Percentiles rank a stretch among this genome's conserved stretches.
These are phyloP conservation scores for Syncephalastrum contaminatum DNA, from an alignment of 371 early-diverging fungal species.

Conservation along the genomic window DNA sequence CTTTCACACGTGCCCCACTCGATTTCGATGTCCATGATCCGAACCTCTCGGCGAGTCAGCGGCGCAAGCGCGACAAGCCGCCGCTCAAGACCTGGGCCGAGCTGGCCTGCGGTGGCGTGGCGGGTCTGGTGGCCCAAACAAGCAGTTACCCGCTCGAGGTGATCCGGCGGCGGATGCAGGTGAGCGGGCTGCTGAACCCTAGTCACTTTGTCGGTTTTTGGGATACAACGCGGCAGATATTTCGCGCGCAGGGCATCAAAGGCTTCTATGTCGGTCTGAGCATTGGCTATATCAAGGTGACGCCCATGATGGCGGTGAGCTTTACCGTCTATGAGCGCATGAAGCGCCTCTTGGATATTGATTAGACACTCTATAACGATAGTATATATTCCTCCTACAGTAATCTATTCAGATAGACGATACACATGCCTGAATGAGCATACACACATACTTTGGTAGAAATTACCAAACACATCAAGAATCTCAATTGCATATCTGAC, in stretches of 20 bases:
- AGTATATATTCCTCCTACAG: not conserved
- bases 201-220: slow-evolving; percentile 48
- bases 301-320: slow-evolving; percentile 86
- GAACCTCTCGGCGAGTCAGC: slow-evolving; percentile 29
- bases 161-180: slow-evolving; percentile 88
- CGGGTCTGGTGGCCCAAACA: slow-evolving; percentile 88
- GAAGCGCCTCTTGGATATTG: slow-evolving; percentile 62
- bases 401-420: too few species aligned
- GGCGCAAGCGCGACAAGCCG: slow-evolving; percentile 22
- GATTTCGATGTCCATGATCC: slow-evolving; percentile 22
- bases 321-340: slow-evolving; percentile 82
- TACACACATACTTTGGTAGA: too few species aligned
- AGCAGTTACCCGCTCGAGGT: slow-evolving; percentile 87
- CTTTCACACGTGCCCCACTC: slow-evolving; percentile 27
- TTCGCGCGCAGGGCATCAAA: slow-evolving; percentile 60
- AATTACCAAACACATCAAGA: too few species aligned
- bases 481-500: too few species aligned
- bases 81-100: slow-evolving; percentile 73
- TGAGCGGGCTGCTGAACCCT: slow-evolving; percentile 64
- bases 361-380: slow-evolving; percentile 22
- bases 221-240: slow-evolving; percentile 64
- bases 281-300: slow-evolving; percentile 93
- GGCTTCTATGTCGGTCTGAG: slow-evolving; percentile 93
- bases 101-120: slow-evolving; percentile 76
- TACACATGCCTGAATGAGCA: too few species aligned